A percentile compares a stretch with the other conserved stretches of the same genome.
Conservation (phyloP, 441 rosid genomes). For the Brassica hybrid region DNA sequence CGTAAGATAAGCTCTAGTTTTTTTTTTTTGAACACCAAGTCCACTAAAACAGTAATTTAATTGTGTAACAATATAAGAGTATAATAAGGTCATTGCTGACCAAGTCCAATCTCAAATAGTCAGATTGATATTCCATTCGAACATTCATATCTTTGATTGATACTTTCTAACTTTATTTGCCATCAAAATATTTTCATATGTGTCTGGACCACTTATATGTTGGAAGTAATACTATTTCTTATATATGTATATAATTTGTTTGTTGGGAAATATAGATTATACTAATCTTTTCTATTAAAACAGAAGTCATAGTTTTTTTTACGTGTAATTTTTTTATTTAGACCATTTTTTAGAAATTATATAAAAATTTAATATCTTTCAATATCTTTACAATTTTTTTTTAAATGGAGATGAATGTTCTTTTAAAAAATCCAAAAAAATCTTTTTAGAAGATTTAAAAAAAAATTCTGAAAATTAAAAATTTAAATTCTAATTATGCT, state of each 20-base stretch:
- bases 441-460: too few relatives aligned
- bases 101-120: conserved; percentile 30
- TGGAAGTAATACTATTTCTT: background rate
- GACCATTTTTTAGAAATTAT: too few relatives aligned
- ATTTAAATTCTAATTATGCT: too few relatives aligned
- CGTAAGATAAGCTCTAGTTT: background rate
- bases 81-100: conserved; percentile 35
- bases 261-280: background rate
- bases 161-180: conserved; percentile 20
- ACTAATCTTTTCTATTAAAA: background rate
- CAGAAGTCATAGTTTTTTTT: too few relatives aligned
- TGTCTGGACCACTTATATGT: conserved; percentile 9
- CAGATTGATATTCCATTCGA: conserved; percentile 21
- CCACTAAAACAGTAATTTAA: background rate
- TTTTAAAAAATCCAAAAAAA: too few relatives aligned
- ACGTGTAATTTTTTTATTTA: too few relatives aligned
- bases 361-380: too few relatives aligned
- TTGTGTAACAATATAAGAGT: conserved; percentile 29
- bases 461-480: too few relatives aligned
- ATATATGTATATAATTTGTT: background rate
- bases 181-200: background rate
- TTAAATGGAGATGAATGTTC: too few relatives aligned
- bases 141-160: conserved; percentile 32
- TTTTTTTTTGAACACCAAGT: background rate
- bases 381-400: too few relatives aligned